phyloP scores from a whole-genome alignment of 805 yeast genomes.

The Kluyveromyces nonfermentans region DNA sequence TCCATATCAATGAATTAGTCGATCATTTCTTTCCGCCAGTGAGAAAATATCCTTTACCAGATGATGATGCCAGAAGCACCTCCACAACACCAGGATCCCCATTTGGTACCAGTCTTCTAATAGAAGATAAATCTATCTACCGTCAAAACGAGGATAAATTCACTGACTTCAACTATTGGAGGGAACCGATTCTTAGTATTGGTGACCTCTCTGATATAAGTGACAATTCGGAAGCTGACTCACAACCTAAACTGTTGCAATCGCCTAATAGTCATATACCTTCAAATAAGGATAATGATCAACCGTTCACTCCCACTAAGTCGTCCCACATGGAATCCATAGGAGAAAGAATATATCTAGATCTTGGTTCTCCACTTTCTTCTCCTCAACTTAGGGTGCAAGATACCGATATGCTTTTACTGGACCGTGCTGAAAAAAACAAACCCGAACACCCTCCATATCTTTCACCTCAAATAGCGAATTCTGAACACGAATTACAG shows the following conservation, averaged over 20 bases:
- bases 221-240: conserved; percentile 16
- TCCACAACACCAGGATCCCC: conserved; percentile 29
- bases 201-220: conserved; percentile 51
- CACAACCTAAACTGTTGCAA: not conserved
- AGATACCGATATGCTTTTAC: not conserved
- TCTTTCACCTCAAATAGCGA: not conserved
- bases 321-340: conserved; percentile 9
- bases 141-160: conserved; percentile 35
- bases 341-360: conserved; percentile 27
- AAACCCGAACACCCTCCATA: not conserved
- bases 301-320: conserved; percentile 4
- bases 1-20: conserved; percentile 84
- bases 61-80: conserved; percentile 26
- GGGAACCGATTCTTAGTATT: conserved; percentile 63
- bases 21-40: conserved; percentile 97
- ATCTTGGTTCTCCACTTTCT: conserved; percentile 27
- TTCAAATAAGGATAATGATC: conserved; percentile 4
- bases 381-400: conserved; percentile 20
- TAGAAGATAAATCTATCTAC: conserved; percentile 34
- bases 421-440: not conserved
- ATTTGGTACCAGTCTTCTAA: conserved; percentile 15
- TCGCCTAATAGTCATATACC: not conserved
- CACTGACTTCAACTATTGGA: conserved; percentile 88
- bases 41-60: conserved; percentile 14
- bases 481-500: not conserved